phyloP scores from a whole-genome alignment of 2,329 filamentous ascomycete species.

The Seiridium unicorne region DNA sequence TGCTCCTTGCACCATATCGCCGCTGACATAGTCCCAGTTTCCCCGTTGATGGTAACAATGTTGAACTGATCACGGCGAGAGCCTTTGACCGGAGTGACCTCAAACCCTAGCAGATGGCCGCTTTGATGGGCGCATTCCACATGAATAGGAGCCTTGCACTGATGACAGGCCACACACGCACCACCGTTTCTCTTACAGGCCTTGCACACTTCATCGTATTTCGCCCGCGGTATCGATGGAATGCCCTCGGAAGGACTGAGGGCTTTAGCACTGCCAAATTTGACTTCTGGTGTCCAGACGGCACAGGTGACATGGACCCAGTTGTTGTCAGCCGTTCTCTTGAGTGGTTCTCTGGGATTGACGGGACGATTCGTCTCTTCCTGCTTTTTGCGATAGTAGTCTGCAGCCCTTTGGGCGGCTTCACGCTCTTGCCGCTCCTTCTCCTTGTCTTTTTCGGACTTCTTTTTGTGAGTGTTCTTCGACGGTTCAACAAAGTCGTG shows the following conservation, averaged over 20 bases:
- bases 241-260: constrained; percentile 89
- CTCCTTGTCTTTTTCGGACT: constrained; percentile 86
- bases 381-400: constrained; percentile 82
- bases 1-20: constrained; percentile 92
- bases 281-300: constrained; percentile 87
- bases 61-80: constrained; percentile 79
- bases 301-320: constrained; percentile 97
- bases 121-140: constrained; percentile 86
- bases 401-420: constrained; percentile 72
- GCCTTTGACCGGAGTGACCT: constrained; percentile 85
- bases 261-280: constrained; percentile 81
- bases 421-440: constrained; percentile 85
- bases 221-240: constrained; percentile 70
- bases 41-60: constrained; percentile 76
- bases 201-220: constrained; percentile 78
- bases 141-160: constrained; percentile 71
- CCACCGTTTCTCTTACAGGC: constrained; percentile 73
- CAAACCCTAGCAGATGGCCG: constrained; percentile 83
- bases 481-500: constrained; percentile 83
- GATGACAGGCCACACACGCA: constrained; percentile 82
- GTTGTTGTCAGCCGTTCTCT: constrained; percentile 93
- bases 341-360: constrained; percentile 85
- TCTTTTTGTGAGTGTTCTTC: constrained; percentile 75
- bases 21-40: constrained; percentile 81
- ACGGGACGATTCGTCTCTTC: constrained; percentile 79